Conservation (phyloP, 805 yeast species). For the Metschnikowia matae region DNA sequence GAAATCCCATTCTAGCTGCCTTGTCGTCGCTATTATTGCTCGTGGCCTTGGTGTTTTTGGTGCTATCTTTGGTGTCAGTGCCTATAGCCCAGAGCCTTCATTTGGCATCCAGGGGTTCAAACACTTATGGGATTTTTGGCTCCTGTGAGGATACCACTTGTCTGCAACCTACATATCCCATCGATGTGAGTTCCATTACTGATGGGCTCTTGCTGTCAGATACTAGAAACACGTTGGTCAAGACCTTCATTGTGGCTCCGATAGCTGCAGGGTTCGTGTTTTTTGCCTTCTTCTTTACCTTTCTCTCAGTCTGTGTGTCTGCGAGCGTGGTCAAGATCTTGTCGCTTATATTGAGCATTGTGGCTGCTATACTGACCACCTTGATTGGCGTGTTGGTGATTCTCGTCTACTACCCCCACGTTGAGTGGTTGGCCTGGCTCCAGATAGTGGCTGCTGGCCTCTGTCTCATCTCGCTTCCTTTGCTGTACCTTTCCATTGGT, state of each 20-base stretch:
- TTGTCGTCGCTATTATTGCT: constrained; percentile 41
- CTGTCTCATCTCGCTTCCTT: constrained; percentile 48
- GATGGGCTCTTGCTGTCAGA: constrained; percentile 47
- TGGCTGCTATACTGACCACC: constrained; percentile 54
- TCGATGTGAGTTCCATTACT: constrained; percentile 24
- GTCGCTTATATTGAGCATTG: constrained; percentile 41
- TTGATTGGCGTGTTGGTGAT: constrained; percentile 52
- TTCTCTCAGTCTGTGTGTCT: constrained; percentile 24
- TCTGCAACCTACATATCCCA: constrained; percentile 43
- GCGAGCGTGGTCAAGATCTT: constrained; percentile 27
- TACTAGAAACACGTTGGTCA: constrained; percentile 50
- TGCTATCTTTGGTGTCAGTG: constrained; percentile 57
- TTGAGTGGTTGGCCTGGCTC: constrained; percentile 71
- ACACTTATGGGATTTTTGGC: constrained; percentile 64
- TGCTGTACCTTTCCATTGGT: constrained; percentile 35
- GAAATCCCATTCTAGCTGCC: constrained; percentile 28
- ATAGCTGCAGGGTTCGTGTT: constrained; percentile 63
- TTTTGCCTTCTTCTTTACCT: constrained; percentile 23
- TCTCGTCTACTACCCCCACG: constrained; percentile 59
- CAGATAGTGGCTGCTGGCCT: constrained; percentile 63
- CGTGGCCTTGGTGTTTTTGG: constrained; percentile 57
- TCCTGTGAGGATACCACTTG: constrained; percentile 47
- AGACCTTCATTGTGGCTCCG: constrained; percentile 57
- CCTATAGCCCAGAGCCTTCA: constrained; percentile 52
- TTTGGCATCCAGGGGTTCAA: constrained; percentile 44